phyloP scores from a whole-genome alignment of 2,329 filamentous ascomycete species.

The Penicillium concentricum region DNA sequence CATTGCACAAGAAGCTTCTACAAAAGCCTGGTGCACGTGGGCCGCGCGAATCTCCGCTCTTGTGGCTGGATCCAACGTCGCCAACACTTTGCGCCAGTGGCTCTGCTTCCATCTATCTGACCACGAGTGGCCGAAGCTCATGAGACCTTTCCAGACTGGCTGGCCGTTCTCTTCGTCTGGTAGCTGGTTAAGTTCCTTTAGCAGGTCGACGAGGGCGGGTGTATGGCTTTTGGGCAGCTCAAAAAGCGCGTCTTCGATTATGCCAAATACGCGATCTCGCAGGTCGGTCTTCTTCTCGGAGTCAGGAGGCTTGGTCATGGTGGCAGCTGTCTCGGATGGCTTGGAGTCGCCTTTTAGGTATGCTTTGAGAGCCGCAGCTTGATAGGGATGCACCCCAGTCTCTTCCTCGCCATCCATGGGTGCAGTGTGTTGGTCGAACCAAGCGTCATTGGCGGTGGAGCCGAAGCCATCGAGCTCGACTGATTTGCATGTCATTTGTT shows the following conservation, averaged over 20 bases:
- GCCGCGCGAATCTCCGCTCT: background rate
- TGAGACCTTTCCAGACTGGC: background rate
- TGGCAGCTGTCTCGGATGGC: background rate
- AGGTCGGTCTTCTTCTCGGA: background rate
- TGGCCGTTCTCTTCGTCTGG: background rate
- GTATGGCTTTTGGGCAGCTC: background rate
- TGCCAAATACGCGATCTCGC: background rate
- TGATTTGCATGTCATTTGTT: background rate
- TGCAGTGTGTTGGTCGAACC: conserved; percentile 3
- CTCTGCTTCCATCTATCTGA: conserved; percentile 1
- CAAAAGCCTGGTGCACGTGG: background rate
- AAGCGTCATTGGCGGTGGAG: background rate
- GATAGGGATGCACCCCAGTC: background rate
- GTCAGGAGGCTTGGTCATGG: background rate
- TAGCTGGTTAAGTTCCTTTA: background rate
- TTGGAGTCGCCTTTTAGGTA: background rate
- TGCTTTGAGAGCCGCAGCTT: conserved; percentile 2
- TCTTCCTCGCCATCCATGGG: conserved; percentile 5
- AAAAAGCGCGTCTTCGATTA: conserved; percentile 2
- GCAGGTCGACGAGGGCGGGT: background rate
- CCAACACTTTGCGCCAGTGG: background rate
- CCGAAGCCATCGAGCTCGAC: background rate
- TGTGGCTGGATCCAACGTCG: background rate
- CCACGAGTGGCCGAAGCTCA: background rate
- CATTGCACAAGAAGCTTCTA: conserved; percentile 1